Conservation (phyloP, 2,329 filamentous ascomycete species). For the Aureobasidium pullulans region DNA sequence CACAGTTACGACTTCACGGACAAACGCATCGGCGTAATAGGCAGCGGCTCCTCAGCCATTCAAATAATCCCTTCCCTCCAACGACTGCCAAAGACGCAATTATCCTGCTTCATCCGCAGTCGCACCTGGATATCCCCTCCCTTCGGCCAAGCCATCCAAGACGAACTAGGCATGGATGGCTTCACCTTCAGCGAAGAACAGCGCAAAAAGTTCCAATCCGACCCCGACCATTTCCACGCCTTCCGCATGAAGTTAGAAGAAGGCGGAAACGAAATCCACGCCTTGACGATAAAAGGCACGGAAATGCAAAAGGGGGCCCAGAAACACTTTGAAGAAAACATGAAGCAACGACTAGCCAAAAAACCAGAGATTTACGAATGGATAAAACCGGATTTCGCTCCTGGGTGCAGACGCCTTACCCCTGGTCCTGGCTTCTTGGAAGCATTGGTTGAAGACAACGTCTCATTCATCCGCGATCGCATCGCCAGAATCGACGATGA, state of each 20-base stretch:
- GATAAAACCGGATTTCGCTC: slow-evolving; percentile 36
- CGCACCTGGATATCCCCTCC: slow-evolving; percentile 44
- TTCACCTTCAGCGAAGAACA: slow-evolving; percentile 18
- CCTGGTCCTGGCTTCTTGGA: slow-evolving; percentile 48
- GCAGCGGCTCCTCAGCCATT: slow-evolving; percentile 28
- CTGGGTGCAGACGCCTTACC: slow-evolving; percentile 43
- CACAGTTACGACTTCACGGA: slow-evolving; percentile 19
- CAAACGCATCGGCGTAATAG: slow-evolving; percentile 21
- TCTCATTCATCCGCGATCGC: slow-evolving; percentile 34
- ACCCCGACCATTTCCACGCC: slow-evolving; percentile 34
- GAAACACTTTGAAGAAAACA: slow-evolving; percentile 32
- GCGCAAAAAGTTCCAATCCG: slow-evolving; percentile 29
- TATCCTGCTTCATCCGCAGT: slow-evolving; percentile 45
- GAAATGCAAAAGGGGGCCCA: slow-evolving; percentile 31
- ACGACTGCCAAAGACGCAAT: slow-evolving; percentile 34
- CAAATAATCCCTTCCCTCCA: slow-evolving; percentile 33
- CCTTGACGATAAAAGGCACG: slow-evolving; percentile 28
- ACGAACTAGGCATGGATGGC: slow-evolving; percentile 29
- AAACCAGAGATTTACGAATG: slow-evolving; percentile 35
- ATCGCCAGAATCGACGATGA: slow-evolving; percentile 32
- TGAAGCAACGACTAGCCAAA: slow-evolving; percentile 31
- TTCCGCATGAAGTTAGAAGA: slow-evolving; percentile 37
- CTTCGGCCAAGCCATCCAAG: slow-evolving; percentile 22
- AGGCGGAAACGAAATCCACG: slow-evolving; percentile 19
- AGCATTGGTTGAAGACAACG: slow-evolving; percentile 40